These are phyloP conservation scores for Cladobotryum mycophilum DNA, from an alignment of 2,329 filamentous ascomycete species.

Conservation along the genomic window DNA sequence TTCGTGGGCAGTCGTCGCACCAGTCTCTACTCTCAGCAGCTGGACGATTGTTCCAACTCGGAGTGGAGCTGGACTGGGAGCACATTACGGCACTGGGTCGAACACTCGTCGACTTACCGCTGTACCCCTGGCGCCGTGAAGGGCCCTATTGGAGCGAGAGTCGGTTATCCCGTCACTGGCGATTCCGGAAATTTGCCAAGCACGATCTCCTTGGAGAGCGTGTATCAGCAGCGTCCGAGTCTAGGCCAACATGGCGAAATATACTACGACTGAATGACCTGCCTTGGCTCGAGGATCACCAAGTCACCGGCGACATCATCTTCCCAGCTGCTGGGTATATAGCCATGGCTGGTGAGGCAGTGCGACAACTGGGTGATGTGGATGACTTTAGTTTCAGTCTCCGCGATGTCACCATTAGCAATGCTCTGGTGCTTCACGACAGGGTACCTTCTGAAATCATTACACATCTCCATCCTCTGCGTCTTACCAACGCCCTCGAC, in stretches of 20 bases:
- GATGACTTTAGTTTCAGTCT: slow-evolving; percentile 6
- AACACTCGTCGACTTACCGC: slow-evolving; percentile 24
- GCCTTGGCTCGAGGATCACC: slow-evolving; percentile 34
- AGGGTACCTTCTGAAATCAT: slow-evolving; percentile 14
- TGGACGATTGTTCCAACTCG: slow-evolving; percentile 12
- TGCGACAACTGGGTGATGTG: slow-evolving; percentile 15
- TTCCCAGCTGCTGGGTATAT: slow-evolving; percentile 35
- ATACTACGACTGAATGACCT: slow-evolving; percentile 15
- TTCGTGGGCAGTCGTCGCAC: slow-evolving; percentile 11
- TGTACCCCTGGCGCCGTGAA: slow-evolving; percentile 34
- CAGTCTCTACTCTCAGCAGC: slow-evolving; percentile 21
- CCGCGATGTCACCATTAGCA: slow-evolving; percentile 5
- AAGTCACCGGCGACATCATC: slow-evolving; percentile 26
- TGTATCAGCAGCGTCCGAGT: not conserved
- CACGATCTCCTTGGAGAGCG: slow-evolving; percentile 33
- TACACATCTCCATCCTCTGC: not conserved
- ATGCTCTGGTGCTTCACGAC: slow-evolving; percentile 14
- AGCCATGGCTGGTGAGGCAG: slow-evolving; percentile 26
- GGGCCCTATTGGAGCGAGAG: slow-evolving; percentile 27
- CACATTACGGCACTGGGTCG: slow-evolving; percentile 7
- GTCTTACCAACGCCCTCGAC: not conserved
- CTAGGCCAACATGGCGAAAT: slow-evolving; percentile 18
- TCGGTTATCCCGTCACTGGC: slow-evolving; percentile 24
- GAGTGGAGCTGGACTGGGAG: slow-evolving; percentile 15
- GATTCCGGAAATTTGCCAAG: slow-evolving; percentile 24